Evolutionary conservation across 257 asterid species (phyloP).

Genomic region (Craterostigma plantagineum): DNA sequence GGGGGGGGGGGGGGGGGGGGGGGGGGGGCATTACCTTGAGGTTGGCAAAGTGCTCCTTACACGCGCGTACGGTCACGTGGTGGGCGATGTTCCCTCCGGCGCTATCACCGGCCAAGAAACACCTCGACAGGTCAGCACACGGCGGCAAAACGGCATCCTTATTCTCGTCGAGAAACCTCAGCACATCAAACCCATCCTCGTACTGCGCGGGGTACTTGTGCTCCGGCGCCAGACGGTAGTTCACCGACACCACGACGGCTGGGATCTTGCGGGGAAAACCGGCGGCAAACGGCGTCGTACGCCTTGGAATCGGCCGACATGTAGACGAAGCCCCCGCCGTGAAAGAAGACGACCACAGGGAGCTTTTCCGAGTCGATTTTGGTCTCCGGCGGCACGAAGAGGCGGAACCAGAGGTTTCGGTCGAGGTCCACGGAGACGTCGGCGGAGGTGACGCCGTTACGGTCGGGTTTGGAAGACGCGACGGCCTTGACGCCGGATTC

Average conservation of each 20-base stretch:
- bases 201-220: slow-evolving; percentile 1
- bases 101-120: slow-evolving; percentile 22
- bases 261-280: slow-evolving; percentile 23
- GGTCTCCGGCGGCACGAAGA: slow-evolving; percentile 16
- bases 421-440: neutral
- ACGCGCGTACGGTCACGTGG: slow-evolving; percentile 9
- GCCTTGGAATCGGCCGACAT: slow-evolving; percentile 16
- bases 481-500: neutral
- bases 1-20: too few species aligned
- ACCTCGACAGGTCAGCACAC: slow-evolving; percentile 15
- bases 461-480: neutral
- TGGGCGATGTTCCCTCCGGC: slow-evolving; percentile 18
- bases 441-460: neutral
- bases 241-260: slow-evolving; percentile 8
- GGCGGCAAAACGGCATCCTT: slow-evolving; percentile 14
- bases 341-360: slow-evolving; percentile 34
- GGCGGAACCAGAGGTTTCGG: slow-evolving; percentile 35
- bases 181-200: slow-evolving; percentile 1
- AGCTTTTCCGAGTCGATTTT: neutral
- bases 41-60: too few species aligned
- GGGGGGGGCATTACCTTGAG: too few species aligned
- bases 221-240: neutral
- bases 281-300: slow-evolving; percentile 34
- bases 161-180: neutral
- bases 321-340: slow-evolving; percentile 39